Conservation (phyloP, 2,329 filamentous ascomycete genomes). For the Apiospora malaysiana region DNA sequence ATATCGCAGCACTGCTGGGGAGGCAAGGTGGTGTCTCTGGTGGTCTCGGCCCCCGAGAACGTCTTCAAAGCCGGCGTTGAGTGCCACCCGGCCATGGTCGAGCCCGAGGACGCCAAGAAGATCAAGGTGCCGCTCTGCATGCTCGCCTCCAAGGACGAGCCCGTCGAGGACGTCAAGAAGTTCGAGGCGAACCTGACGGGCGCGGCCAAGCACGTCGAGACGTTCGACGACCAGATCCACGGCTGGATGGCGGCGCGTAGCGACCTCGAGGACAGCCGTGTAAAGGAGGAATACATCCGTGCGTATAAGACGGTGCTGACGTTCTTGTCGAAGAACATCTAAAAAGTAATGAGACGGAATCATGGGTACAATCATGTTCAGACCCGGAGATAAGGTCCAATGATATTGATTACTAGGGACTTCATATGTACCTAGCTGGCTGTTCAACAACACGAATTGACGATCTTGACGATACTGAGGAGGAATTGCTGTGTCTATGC, state of each 20-base stretch:
- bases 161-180: slow-evolving; percentile 58
- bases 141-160: slow-evolving; percentile 71
- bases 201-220: slow-evolving; percentile 64
- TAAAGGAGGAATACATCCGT: slow-evolving; percentile 66
- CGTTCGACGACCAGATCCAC: slow-evolving; percentile 70
- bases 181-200: slow-evolving; percentile 60
- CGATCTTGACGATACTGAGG: not conserved
- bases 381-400: not conserved
- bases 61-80: slow-evolving; percentile 61
- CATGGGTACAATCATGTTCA: not conserved
- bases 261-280: slow-evolving; percentile 60
- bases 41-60: slow-evolving; percentile 55
- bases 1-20: slow-evolving; percentile 69
- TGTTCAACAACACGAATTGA: not conserved
- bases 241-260: slow-evolving; percentile 76
- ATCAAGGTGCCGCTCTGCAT: slow-evolving; percentile 67
- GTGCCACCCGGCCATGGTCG: slow-evolving; percentile 68
- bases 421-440: not conserved
- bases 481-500: too few species aligned
- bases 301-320: slow-evolving; percentile 64
- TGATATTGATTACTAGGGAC: not conserved
- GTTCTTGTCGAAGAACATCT: slow-evolving; percentile 61
- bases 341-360: slow-evolving; percentile 14
- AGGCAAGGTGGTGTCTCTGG: slow-evolving; percentile 67
- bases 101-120: slow-evolving; percentile 62